A percentile compares a stretch with the other conserved stretches of the same genome.
phyloP scores from a whole-genome alignment of 495 filamentous ascomycete species.

The Apodospora peruviana region DNA sequence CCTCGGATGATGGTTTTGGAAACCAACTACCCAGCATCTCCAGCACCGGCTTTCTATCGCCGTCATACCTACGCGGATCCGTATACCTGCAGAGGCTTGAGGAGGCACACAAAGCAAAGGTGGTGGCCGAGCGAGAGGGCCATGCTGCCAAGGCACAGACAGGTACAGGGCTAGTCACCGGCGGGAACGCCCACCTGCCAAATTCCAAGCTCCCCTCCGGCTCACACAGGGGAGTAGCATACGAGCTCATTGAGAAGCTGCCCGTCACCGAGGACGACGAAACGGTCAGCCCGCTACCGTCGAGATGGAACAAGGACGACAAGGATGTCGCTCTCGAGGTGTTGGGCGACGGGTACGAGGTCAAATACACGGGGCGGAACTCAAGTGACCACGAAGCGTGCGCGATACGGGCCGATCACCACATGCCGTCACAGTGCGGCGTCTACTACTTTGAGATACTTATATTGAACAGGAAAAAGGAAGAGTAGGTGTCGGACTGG shows the following conservation, averaged over 20 bases:
- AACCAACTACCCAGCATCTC: constrained; percentile 18
- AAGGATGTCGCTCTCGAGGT: constrained; percentile 71
- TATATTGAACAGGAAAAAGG: constrained; percentile 77
- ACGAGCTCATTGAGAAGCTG: constrained; percentile 79
- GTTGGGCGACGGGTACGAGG: constrained; percentile 66
- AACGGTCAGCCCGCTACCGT: constrained; percentile 62
- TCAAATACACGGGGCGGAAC: constrained; percentile 56
- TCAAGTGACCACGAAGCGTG: constrained; percentile 70
- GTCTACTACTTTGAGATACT: constrained; percentile 96
- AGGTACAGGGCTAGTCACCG: constrained; percentile 52
- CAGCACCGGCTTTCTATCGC: constrained; percentile 56
- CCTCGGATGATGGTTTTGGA: constrained; percentile 18
- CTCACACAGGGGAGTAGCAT: constrained; percentile 75
- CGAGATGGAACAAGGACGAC: constrained; percentile 75
- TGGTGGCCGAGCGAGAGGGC: constrained; percentile 29
- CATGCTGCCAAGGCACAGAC: constrained; percentile 26
- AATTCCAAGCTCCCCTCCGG: constrained; percentile 53
- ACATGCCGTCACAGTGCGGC: constrained; percentile 87
- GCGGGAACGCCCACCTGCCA: constrained; percentile 57
- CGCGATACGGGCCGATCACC: constrained; percentile 76
- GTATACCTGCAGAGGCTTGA: constrained; percentile 70
- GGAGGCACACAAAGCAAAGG: constrained; percentile 58
- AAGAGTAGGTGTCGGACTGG: constrained; percentile 62
- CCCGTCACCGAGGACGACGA: constrained; percentile 52
- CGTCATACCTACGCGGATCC: constrained; percentile 76